Conservation (phyloP, 371 early-diverging fungal species). For the Mucor lusitanicus region DNA sequence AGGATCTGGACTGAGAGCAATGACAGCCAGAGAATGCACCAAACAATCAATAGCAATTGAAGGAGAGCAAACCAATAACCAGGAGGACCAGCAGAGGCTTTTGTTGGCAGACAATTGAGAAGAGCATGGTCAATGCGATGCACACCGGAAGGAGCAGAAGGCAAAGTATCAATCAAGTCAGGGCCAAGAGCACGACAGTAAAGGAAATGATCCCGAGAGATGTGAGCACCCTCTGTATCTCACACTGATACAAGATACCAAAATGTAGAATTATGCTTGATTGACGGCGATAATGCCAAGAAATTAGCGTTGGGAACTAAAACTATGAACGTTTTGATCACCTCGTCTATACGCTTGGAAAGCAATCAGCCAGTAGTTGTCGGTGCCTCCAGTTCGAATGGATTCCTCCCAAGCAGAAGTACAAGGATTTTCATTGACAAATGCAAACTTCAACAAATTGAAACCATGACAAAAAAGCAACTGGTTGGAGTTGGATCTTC, state of each 20-base stretch:
- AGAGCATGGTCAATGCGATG: too few relatives aligned
- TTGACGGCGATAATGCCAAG: constrained; percentile 8
- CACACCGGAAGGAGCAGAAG: too few relatives aligned
- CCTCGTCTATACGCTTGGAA: constrained; percentile 15
- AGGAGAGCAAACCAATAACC: too few relatives aligned
- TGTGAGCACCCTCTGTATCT: constrained; percentile 15
- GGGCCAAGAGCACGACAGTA: constrained; percentile 2
- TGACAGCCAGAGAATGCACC: too few relatives aligned
- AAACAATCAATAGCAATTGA: too few relatives aligned
- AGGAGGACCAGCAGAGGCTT: too few relatives aligned
- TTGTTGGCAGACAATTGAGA: too few relatives aligned
- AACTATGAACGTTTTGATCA: constrained; percentile 26
- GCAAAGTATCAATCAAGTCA: constrained; percentile 12
- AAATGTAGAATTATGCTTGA: constrained; percentile 5
- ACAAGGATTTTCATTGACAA: constrained; percentile 14
- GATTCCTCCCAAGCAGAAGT: constrained; percentile 17
- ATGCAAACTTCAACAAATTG: constrained; percentile 11
- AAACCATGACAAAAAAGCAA: constrained; percentile 4
- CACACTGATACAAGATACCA: constrained; percentile 11
- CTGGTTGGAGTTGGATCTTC: constrained; percentile 11
- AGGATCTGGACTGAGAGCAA: too few relatives aligned
- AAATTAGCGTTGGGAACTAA: constrained; percentile 28
- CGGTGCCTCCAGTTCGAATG: constrained; percentile 27
- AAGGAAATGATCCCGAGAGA: constrained; percentile 10
- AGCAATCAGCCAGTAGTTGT: constrained; percentile 14